Evolutionary conservation across 148 eudicot genomes (phyloP), one percentile per base, ranked within the genome.

Genomic region (Rhododendron mucronatum): DNA sequence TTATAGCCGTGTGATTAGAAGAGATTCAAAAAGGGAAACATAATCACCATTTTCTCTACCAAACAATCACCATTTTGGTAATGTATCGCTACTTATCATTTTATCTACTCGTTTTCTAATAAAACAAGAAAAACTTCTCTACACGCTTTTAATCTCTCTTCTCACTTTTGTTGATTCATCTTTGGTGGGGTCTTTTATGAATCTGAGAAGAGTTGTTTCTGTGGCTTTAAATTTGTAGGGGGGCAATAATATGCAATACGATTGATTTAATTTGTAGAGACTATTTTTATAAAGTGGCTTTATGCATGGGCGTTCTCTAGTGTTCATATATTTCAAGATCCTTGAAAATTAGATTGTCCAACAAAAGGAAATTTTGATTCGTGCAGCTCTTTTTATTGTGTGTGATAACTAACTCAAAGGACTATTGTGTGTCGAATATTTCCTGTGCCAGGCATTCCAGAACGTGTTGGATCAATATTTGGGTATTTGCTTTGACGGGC

Each of bases 361-460:
- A 53, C 50, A 44, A 16, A 45, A n/a, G 28, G 18, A 37, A 82
- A 45, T 81, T 73, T 76, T 57, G 69, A 81, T 44, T 23, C 65
- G 5, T 57, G 37, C 10, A 15, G 48, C 53, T 81, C 9, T 10
- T 47, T n/a, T 47, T 80, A 30, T 77, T 86, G 7, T 85, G 55
- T 33, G 61, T 85, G n/a, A 61, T 85, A 53, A 45, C 80, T 14
- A 78, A 47, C 35, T 39, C 44, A 57, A 85, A 78, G 39, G 45
- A 10, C 67, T 50, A 82, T 83, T 57, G 15, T 30, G 85, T 7
- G 53, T 28, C 71, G 28, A 28, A 67, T 84, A 41, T 82, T 82
- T 84, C 47, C 50, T 91, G 84, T 87, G 69, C 80, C 94, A 96
- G 99, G 96, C 94, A 51, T 94, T 94, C 91, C 93, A 88, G 92